Base-by-base conservation (phyloP, 2,329 filamentous ascomycete genomes). In the Pseudopithomyces chartarum region DNA sequence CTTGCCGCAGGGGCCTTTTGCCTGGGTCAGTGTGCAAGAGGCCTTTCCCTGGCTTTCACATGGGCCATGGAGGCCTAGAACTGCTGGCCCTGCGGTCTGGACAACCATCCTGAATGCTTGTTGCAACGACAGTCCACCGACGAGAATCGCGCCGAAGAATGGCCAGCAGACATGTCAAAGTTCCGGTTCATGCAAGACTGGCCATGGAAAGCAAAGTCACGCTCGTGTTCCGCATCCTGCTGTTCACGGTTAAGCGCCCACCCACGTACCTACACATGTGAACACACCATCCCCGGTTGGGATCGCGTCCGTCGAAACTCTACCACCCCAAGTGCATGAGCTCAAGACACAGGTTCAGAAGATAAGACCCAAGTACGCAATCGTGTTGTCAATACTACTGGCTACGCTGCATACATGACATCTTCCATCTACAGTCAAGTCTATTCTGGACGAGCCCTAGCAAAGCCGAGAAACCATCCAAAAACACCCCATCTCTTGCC, bases 61-160 rank as follows among this genome's bases (percentile, higher is more conserved):
- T 55, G 60, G 57, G 61, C 54, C 52, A 57, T 54, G 32, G 56
- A 62, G 66, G 62, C 71, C 71, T 67, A 70, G 70, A 70, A 63
- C 64, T 58, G 29, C 8, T 36, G 19, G 23, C 23, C 45, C 33
- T 33, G 33, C 33, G 15, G 33, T 57, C 58, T 63, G 57, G 57
- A 60, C 59, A 54, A 55, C 45, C n/a, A 52, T 38, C 54, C 48
- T 53, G 55, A 70, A 73, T 67, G 71, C 72, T 75, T 75, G 72
- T 68, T 70, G 64, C 62, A 54, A 75, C 72, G 66, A 73, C 72
- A 65, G 13, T 58, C 38, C 61, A 55, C 36, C 53, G 29, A 8
- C 22, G 7, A 10, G 47, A 32, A 19, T 10, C 3, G 2, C n/a
- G 42, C n/a, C 20, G 23, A 10, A 22, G 26, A 15, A 22, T 17